Base-by-base conservation (phyloP, 2,329 filamentous ascomycete genomes). In the Trichoderma harzianum region DNA sequence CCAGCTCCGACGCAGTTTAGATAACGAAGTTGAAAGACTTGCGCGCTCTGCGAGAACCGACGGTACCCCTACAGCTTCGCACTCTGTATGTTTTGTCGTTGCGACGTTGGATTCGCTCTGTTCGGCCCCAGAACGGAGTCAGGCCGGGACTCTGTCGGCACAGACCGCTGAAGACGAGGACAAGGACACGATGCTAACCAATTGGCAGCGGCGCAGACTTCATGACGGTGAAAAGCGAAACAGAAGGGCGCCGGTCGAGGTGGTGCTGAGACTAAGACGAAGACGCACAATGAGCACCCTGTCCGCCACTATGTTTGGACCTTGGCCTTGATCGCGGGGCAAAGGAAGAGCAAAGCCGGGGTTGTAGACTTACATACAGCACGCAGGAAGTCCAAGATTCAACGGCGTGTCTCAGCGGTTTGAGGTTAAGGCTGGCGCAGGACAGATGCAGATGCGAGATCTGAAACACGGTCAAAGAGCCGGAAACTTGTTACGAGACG, bases 261-360 rank as follows among this genome's bases (percentile, higher is more conserved):
- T 61, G 36, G 32, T 36, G 34, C 34, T 36, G 34, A 36, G 39
- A 43, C 67, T 51, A 69, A 47, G 12, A 36, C 55, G 8, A 47
- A 36, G 57, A 57, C 67, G 30, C 8, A 60, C 28, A 60, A 60
- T 32, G 12, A 60, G 57, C 30, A 34, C 57, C 57, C 30, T 32
- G 18, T 60, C 57, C 57, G 57, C 30, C 57, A 21, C 66, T 47
- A 60, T 26, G 28, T 43, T 43, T 43, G 16, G 39, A 16, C 39
- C 43, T 32, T n/a, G n/a, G 16, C 55, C 18, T 26, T 26, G 55
- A 62, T 53, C 57, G 67, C 67, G 67, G 67, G 67, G 67, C 67
- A 62, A 26, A 60, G 39, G 67, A 36, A 53, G 39, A 5, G 61
- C 43, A 58, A 62, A 43, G 67, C 67, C n/a, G 8, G 26, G 58